These are phyloP conservation scores for Aspergillus tanneri DNA, from an alignment of 2,329 filamentous ascomycete species.

Conservation along the genomic window DNA sequence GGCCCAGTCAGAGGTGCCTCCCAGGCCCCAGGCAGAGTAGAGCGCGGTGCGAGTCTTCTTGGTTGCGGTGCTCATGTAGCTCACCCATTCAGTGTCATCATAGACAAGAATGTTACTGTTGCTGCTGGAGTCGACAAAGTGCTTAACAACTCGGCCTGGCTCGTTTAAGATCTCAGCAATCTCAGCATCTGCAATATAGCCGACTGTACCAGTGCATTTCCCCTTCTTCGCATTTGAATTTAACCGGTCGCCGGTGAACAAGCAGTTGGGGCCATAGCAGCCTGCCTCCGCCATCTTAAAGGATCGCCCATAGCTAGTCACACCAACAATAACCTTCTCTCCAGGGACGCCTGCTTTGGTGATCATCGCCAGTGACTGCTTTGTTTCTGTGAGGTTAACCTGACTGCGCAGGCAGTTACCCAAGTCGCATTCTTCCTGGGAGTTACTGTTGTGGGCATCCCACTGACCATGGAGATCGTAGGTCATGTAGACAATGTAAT, in stretches of 20 bases:
- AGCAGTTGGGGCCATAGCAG: constrained; percentile 35
- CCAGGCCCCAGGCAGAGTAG: constrained; percentile 27
- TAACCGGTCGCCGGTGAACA: constrained; percentile 28
- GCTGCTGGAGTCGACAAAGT: constrained; percentile 12
- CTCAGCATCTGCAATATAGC: constrained; percentile 45
- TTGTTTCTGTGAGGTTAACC: constrained; percentile 44
- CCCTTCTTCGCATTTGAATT: constrained; percentile 27
- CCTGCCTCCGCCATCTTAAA: constrained; percentile 34
- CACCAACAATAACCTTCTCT: constrained; percentile 31
- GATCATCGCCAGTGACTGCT: constrained; percentile 33
- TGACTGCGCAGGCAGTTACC: constrained; percentile 41
- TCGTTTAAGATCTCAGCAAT: constrained; percentile 25
- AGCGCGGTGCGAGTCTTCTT: constrained; percentile 20
- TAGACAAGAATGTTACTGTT: constrained; percentile 30
- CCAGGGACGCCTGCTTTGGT: constrained; percentile 11
- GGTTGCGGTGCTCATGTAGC: constrained; percentile 30
- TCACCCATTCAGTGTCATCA: constrained; percentile 35
- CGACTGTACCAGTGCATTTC: constrained; percentile 40
- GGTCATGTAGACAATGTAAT: constrained; percentile 19
- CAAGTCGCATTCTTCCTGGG: constrained; percentile 17
- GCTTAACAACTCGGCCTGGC: not conserved
- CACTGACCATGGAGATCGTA: constrained; percentile 19
- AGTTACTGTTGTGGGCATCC: constrained; percentile 7
- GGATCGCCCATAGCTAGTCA: constrained; percentile 38
- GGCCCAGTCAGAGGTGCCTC: constrained; percentile 37